A percentile compares a stretch with the other conserved stretches of the same genome.
Evolutionary conservation across 768 basidiomycete genomes (phyloP).

Genomic region (Russula emetica): DNA sequence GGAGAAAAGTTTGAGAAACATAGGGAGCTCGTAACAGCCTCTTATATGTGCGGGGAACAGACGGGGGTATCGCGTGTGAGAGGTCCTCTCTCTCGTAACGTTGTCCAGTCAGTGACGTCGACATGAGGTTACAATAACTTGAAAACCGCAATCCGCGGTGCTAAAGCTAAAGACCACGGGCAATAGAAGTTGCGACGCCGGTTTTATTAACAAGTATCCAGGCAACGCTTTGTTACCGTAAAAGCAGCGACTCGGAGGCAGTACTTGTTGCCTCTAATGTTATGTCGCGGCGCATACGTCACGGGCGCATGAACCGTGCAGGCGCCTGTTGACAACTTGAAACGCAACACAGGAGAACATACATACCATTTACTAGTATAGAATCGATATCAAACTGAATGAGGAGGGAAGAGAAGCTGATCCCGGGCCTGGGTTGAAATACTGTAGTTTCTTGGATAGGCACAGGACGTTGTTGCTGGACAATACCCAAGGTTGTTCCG

Average conservation of each 20-base stretch:
- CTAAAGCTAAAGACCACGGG: neutral
- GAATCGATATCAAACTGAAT: neutral
- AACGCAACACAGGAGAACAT: too few relatives aligned
- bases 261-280: neutral
- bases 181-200: neutral
- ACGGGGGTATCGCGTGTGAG: neutral
- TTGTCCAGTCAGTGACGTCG: neutral
- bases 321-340: too few relatives aligned
- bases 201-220: neutral
- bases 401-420: too few relatives aligned
- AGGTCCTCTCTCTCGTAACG: too few relatives aligned
- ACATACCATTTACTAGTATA: neutral
- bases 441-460: neutral
- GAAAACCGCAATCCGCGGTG: neutral
- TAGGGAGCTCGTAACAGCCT: neutral
- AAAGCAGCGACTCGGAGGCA: neutral
- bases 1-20: slow-evolving; percentile 25
- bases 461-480: neutral
- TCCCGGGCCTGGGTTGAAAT: neutral
- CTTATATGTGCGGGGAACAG: slow-evolving; percentile 1
- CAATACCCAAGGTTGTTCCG: too few relatives aligned
- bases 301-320: too few relatives aligned
- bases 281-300: neutral
- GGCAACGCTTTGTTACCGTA: neutral
- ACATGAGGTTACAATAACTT: neutral